A percentile compares a stretch with the other conserved stretches of the same genome.
phyloP scores from a whole-genome alignment of 2,329 filamentous ascomycete species.

The Aspergillus fumigatiaffinis region DNA sequence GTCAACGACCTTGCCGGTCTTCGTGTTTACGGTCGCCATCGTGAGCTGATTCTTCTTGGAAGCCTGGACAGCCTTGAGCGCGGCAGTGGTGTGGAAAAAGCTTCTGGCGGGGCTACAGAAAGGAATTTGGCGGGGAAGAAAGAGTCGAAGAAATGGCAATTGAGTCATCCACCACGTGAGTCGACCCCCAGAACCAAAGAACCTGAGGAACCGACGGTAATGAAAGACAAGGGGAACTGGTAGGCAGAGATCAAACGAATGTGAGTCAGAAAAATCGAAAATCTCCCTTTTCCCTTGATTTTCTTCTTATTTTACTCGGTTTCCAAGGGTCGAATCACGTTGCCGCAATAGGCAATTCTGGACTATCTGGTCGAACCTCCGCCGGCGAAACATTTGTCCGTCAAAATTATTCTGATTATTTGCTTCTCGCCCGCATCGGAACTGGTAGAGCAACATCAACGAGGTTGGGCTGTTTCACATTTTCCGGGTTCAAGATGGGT shows the following conservation, averaged over 20 bases:
- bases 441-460: not conserved
- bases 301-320: not conserved
- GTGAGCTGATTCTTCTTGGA: conserved; percentile 34
- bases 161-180: conserved; percentile 39
- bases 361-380: conserved; percentile 1
- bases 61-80: conserved; percentile 23
- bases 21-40: conserved; percentile 67
- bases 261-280: not conserved
- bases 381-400: conserved; percentile 21
- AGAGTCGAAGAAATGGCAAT: conserved; percentile 32
- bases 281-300: not conserved
- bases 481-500: conserved; percentile 41
- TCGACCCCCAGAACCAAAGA: conserved; percentile 16
- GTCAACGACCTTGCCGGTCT: conserved; percentile 87
- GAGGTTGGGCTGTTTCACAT: not conserved
- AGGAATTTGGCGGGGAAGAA: conserved; percentile 32
- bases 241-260: not conserved
- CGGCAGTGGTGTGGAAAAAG: conserved; percentile 40
- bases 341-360: not conserved
- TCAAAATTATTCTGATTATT: conserved; percentile 29
- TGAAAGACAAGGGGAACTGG: not conserved
- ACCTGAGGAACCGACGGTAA: not conserved
- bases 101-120: conserved; percentile 27
- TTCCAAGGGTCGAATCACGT: not conserved
- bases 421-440: not conserved